phyloP scores from a whole-genome alignment of 106 monocot species.

The Dendrobium nobile region DNA sequence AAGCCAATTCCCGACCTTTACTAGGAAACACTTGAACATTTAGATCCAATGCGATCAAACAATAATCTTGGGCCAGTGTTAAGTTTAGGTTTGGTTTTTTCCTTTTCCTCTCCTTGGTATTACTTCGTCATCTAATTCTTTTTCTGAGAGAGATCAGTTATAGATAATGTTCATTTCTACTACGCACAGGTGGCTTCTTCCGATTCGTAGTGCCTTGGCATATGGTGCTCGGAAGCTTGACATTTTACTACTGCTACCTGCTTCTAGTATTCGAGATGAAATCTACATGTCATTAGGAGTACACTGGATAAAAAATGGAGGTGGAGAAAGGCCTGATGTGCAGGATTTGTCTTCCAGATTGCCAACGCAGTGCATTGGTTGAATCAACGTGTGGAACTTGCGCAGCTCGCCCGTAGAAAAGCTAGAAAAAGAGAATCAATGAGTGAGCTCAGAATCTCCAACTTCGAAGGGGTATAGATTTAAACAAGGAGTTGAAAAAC shows the following conservation, averaged over 20 bases:
- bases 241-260: constrained; percentile 44
- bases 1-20: constrained; percentile 17
- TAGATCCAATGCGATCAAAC: constrained; percentile 74
- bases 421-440: background rate
- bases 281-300: constrained; percentile 47
- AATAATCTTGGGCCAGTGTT: constrained; percentile 94
- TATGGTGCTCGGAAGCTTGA: constrained; percentile 78
- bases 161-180: background rate
- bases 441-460: constrained; percentile 5
- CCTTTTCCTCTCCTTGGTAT: background rate
- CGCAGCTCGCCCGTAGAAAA: background rate
- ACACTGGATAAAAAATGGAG: constrained; percentile 66
- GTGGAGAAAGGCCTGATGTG: constrained; percentile 46
- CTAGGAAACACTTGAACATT: constrained; percentile 74
- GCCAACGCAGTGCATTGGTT: background rate
- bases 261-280: constrained; percentile 34
- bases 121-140: background rate
- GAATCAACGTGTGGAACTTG: background rate
- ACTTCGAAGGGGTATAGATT: constrained; percentile 6
- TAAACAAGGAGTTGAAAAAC: constrained; percentile 17
- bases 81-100: constrained; percentile 50
- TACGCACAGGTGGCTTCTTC: constrained; percentile 53
- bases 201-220: constrained; percentile 78
- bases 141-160: background rate
- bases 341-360: constrained; percentile 12